A percentile compares a stretch with the other conserved stretches of the same genome.
Conservation (phyloP, 2,329 filamentous ascomycete genomes). For the Paecilomyces fulvus region DNA sequence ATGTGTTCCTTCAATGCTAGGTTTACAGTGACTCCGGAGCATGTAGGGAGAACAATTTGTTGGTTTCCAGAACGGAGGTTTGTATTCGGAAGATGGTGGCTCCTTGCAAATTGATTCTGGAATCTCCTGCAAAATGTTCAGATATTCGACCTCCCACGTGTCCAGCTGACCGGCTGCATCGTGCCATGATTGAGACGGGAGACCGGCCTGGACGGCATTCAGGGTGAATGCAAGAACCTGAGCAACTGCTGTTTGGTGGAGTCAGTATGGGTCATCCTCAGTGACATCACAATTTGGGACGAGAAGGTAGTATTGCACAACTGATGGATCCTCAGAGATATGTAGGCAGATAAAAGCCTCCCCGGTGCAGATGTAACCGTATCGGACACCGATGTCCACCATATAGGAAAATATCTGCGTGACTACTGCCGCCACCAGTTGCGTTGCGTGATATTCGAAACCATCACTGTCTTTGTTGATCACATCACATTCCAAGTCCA, state of each 20-base stretch:
- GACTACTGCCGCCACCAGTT: constrained; percentile 16
- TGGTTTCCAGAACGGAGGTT: no score
- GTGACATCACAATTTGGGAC: constrained; percentile 18
- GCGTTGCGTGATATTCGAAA: constrained; percentile 16
- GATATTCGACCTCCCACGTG: no score
- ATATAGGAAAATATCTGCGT: constrained; percentile 23
- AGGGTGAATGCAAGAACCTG: constrained; percentile 26
- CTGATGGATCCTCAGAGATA: constrained; percentile 15
- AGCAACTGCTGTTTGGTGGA: constrained; percentile 24
- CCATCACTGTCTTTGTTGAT: constrained; percentile 16
- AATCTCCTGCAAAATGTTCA: no score
- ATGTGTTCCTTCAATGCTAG: no score
- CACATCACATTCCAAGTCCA: constrained; percentile 15
- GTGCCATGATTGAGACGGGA: constrained; percentile 16
- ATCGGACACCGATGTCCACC: constrained; percentile 12
- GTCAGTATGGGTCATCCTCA: constrained; percentile 11
- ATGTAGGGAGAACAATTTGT: no score
- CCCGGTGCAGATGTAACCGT: constrained; percentile 21
- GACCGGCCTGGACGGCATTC: constrained; percentile 15
- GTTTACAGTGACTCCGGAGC: no score
- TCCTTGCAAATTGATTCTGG: no score
- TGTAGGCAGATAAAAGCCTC: constrained; percentile 23
- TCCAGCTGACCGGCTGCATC: constrained; percentile 6
- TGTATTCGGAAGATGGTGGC: no score
- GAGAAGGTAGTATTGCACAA: constrained; percentile 17